These are phyloP conservation scores for Phytophthora ramorum DNA, from an alignment of 352 stramenopile genomes.

Conservation along the genomic window DNA sequence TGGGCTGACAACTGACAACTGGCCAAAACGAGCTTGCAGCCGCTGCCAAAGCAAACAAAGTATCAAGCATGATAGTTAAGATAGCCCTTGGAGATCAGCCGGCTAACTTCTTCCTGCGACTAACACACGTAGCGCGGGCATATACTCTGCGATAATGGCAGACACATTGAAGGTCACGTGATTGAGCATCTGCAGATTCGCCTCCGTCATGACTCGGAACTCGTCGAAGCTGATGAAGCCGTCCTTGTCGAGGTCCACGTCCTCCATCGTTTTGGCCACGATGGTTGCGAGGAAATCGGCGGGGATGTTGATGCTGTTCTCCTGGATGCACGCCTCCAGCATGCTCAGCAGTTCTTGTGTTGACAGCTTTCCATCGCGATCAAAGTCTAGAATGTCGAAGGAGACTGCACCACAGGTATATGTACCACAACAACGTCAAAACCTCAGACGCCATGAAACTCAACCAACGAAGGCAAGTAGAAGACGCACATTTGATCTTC, in stretches of 20 bases:
- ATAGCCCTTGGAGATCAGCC: background rate
- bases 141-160: conserved; percentile 76
- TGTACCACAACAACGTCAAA: conserved; percentile 6
- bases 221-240: conserved; percentile 83
- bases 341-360: conserved; percentile 75
- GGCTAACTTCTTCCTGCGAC: conserved; percentile 27
- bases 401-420: conserved; percentile 69
- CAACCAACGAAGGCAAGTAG: background rate
- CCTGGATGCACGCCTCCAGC: conserved; percentile 74
- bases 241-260: conserved; percentile 72
- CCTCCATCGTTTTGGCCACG: conserved; percentile 73
- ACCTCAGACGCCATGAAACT: background rate
- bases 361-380: conserved; percentile 79
- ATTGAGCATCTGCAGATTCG: conserved; percentile 81
- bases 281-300: conserved; percentile 67
- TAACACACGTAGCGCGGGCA: conserved; percentile 69
- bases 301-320: conserved; percentile 83
- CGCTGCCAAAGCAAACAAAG: background rate
- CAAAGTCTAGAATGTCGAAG: conserved; percentile 78
- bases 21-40: too few species aligned
- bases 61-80: conserved; percentile 5
- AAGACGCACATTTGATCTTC: conserved; percentile 72
- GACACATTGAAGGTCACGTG: conserved; percentile 87
- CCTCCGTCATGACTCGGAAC: conserved; percentile 63
- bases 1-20: too few species aligned